Conservation (phyloP, 2,329 filamentous ascomycete genomes). For the Parascedosporium putredinis region DNA sequence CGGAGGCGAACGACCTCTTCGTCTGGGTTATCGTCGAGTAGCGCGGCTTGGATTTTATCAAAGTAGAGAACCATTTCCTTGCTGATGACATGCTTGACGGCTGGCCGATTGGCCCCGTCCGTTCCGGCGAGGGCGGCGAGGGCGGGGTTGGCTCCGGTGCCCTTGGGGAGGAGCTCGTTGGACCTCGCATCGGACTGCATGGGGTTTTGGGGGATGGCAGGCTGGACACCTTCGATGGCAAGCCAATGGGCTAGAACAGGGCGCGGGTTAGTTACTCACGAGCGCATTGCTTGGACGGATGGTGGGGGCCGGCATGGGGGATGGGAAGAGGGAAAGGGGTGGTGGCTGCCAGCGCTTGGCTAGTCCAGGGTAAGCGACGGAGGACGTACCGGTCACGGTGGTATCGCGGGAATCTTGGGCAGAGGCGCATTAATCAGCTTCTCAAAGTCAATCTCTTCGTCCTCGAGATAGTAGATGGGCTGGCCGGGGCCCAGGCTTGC, state of each 20-base stretch:
- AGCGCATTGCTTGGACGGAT: not conserved
- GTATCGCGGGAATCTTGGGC: constrained; percentile 92
- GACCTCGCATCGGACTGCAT: constrained; percentile 73
- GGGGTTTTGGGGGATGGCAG: constrained; percentile 92
- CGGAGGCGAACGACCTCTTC: constrained; percentile 63
- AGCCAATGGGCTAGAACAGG: constrained; percentile 60
- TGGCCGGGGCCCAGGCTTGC: constrained; percentile 89
- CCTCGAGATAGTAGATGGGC: constrained; percentile 92
- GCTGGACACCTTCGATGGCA: constrained; percentile 93
- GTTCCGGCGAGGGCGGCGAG: constrained; percentile 70
- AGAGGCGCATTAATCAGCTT: constrained; percentile 95
- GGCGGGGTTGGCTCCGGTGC: constrained; percentile 75
- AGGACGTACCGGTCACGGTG: constrained; percentile 66
- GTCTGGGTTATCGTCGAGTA: constrained; percentile 80
- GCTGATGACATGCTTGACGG: constrained; percentile 91
- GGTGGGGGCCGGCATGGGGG: too few relatives aligned
- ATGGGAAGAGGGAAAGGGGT: too few relatives aligned
- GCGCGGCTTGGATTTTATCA: constrained; percentile 81
- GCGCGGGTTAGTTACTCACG: not conserved
- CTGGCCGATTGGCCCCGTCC: constrained; percentile 76
- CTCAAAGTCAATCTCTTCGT: constrained; percentile 98
- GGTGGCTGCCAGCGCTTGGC: too few relatives aligned
- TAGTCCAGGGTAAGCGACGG: not conserved
- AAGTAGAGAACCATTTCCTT: constrained; percentile 97
- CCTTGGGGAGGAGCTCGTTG: constrained; percentile 82